A percentile compares a stretch with the other conserved stretches of the same genome.
Evolutionary conservation across 768 basidiomycete species (phyloP).

Genomic region (Naganishia randhawae): DNA sequence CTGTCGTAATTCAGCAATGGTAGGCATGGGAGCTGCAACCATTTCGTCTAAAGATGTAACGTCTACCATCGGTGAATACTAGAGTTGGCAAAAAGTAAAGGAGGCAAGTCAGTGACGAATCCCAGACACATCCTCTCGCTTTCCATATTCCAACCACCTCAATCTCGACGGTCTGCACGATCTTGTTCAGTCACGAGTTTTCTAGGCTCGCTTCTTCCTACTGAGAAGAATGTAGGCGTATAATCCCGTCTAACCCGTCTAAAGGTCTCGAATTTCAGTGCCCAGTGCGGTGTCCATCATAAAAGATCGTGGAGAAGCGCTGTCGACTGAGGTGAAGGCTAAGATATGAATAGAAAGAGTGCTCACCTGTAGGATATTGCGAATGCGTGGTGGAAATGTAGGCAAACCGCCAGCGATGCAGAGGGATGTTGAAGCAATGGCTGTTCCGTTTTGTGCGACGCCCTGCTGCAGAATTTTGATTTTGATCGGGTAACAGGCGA

Average conservation of each 20-base stretch:
- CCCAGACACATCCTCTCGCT: neutral
- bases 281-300: slow-evolving; percentile 23
- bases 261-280: slow-evolving; percentile 21
- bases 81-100: neutral
- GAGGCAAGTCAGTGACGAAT: neutral
- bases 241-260: slow-evolving; percentile 21
- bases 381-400: neutral
- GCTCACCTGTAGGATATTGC: slow-evolving; percentile 1
- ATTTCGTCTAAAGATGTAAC: neutral
- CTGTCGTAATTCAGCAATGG: slow-evolving; percentile 21
- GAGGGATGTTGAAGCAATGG: no score
- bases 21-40: slow-evolving; percentile 9
- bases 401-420: no score
- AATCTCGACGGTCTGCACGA: neutral
- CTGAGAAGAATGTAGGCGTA: slow-evolving; percentile 24
- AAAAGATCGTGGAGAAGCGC: neutral
- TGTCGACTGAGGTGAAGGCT: neutral
- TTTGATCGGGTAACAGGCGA: neutral
- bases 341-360: neutral
- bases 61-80: slow-evolving; percentile 6
- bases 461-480: neutral
- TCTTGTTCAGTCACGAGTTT: slow-evolving; percentile 51
- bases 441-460: neutral
- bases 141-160: neutral
- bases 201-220: slow-evolving; percentile 49